Conservation (phyloP, 139 green algal species). For the Pleodorina starrii region DNA sequence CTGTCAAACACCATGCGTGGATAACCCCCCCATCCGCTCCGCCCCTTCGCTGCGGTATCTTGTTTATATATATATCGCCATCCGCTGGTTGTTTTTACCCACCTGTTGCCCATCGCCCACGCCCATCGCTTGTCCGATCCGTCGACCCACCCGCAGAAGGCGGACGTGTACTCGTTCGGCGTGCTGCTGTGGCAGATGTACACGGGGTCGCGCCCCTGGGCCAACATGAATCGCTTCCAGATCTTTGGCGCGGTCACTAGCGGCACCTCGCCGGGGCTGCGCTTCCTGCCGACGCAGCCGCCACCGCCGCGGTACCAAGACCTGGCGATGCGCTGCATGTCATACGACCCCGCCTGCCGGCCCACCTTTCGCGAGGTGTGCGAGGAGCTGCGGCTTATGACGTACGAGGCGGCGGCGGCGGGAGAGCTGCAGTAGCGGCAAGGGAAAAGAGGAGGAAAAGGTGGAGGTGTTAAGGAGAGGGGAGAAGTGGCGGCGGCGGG, state of each 20-base stretch:
- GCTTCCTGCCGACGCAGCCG: conserved; percentile 26
- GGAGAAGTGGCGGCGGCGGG: too few relatives aligned
- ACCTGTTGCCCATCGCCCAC: too few relatives aligned
- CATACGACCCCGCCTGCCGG: neutral
- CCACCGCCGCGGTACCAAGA: neutral
- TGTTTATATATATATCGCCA: too few relatives aligned
- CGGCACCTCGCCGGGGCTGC: neutral
- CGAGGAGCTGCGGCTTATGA: conserved; percentile 34
- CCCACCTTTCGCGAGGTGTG: conserved; percentile 32
- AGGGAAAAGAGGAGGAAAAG: too few relatives aligned
- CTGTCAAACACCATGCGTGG: too few relatives aligned
- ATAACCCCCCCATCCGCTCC: too few relatives aligned
- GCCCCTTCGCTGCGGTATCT: too few relatives aligned
- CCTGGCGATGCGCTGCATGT: conserved; percentile 22
- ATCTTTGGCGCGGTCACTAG: conserved; percentile 25
- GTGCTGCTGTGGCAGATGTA: conserved; percentile 70
- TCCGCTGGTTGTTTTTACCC: too few relatives aligned
- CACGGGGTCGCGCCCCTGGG: conserved; percentile 57
- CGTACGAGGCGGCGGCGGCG: neutral
- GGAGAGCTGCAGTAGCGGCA: neutral
- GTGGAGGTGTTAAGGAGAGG: too few relatives aligned
- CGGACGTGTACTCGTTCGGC: conserved; percentile 62
- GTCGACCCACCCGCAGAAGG: conserved; percentile 9
- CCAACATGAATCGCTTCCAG: conserved; percentile 53
- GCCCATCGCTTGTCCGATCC: too few relatives aligned